phyloP scores from a whole-genome alignment of 1,139 yeast species.

The Neolecta irregularis region DNA sequence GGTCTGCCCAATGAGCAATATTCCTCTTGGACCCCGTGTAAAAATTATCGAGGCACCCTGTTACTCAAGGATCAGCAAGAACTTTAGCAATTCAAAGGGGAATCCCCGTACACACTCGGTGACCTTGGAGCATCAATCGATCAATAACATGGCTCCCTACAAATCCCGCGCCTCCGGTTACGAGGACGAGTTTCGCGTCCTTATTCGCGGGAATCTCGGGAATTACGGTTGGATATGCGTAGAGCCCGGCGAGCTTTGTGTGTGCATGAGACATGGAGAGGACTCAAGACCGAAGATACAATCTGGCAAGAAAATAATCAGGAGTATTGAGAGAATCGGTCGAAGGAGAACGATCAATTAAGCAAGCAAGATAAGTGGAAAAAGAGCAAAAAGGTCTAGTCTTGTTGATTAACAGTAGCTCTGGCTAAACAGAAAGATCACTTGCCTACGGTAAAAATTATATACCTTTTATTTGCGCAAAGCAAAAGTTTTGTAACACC shows the following conservation, averaged over 20 bases:
- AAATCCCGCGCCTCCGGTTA: constrained; percentile 21
- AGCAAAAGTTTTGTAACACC: too few species aligned
- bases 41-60: constrained; percentile 17
- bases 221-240: constrained; percentile 16
- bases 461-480: too few species aligned
- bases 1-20: too few species aligned
- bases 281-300: too few species aligned
- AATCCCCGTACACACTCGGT: not conserved
- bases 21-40: too few species aligned
- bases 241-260: constrained; percentile 11
- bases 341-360: constrained; percentile 9
- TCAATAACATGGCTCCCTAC: constrained; percentile 20
- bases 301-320: constrained; percentile 10
- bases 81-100: not conserved
- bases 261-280: constrained; percentile 11
- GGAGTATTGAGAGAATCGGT: constrained; percentile 13
- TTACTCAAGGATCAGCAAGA: not conserved
- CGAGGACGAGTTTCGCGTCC: constrained; percentile 17
- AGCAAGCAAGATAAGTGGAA: not conserved
- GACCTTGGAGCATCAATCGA: constrained; percentile 17
- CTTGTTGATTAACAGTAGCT: too few species aligned
- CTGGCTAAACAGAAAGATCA: too few species aligned
- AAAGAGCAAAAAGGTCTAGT: too few species aligned
- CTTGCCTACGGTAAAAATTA: too few species aligned
- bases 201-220: constrained; percentile 18